Evolutionary conservation across 345 rosid species (phyloP).

Genomic region (Boechera retrofracta): DNA sequence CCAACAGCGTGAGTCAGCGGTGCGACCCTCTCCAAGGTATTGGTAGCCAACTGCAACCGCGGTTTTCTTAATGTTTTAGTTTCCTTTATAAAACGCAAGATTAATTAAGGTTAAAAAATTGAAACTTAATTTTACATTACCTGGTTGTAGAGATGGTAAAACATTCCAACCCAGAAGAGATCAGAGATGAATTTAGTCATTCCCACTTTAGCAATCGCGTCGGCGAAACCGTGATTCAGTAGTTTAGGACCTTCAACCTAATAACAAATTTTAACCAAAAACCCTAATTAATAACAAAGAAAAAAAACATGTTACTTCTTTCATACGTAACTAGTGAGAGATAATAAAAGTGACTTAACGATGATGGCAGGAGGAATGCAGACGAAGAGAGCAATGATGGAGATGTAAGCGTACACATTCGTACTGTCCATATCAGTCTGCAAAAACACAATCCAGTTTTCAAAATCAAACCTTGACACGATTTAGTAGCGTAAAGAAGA

Average conservation of each 20-base stretch:
- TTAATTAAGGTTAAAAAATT: not conserved
- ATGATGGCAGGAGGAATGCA: constrained; percentile 93
- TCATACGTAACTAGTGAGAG: constrained; percentile 25
- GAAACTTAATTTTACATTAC: constrained; percentile 39
- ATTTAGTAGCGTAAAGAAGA: not conserved
- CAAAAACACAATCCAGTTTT: not conserved
- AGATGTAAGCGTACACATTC: constrained; percentile 90
- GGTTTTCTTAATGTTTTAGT: not conserved
- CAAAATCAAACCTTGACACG: not conserved
- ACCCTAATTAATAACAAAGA: constrained; percentile 8
- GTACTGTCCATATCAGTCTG: constrained; percentile 99
- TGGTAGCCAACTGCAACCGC: constrained; percentile 80
- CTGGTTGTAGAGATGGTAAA: constrained; percentile 98
- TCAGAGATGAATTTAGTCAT: constrained; percentile 79
- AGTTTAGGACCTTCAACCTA: constrained; percentile 95
- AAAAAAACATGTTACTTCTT: not conserved
- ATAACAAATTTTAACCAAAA: not conserved
- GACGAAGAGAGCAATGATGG: constrained; percentile 88
- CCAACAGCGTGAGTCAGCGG: constrained; percentile 99
- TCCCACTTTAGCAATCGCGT: constrained; percentile 91
- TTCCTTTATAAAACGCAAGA: not conserved
- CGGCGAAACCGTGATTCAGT: constrained; percentile 71
- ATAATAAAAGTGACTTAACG: constrained; percentile 52
- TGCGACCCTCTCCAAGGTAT: constrained; percentile 96
- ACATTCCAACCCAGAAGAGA: constrained; percentile 99